Percentiles rank a stretch among this genome's conserved stretches.
Evolutionary conservation across 2,329 filamentous ascomycete species (phyloP).

Genomic region (Claviceps quebecensis): DNA sequence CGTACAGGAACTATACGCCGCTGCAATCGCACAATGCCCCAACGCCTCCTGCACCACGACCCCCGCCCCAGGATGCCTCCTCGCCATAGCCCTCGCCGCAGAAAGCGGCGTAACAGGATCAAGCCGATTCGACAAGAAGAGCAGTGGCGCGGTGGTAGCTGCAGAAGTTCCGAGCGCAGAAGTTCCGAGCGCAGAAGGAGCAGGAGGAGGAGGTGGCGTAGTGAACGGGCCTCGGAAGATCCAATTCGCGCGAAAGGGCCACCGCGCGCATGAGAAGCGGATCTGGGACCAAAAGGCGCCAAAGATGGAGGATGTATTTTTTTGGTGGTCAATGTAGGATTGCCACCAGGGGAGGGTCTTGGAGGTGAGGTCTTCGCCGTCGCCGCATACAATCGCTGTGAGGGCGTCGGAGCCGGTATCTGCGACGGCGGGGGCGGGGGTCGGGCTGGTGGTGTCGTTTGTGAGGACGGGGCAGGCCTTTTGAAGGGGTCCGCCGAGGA

Average conservation of each 20-base stretch:
- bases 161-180: constrained; percentile 10
- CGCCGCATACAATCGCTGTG: constrained; percentile 20
- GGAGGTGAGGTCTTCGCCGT: constrained; percentile 16
- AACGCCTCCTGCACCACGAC: constrained; percentile 11
- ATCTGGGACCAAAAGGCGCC: constrained; percentile 21
- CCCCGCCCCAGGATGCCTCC: constrained; percentile 10
- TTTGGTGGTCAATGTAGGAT: constrained; percentile 16
- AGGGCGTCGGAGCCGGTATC: constrained; percentile 10
- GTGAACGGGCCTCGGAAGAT: constrained; percentile 24
- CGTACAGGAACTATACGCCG: constrained; percentile 9
- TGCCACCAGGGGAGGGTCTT: constrained; percentile 13
- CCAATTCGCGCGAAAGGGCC: constrained; percentile 24
- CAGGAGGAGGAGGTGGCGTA: constrained; percentile 13
- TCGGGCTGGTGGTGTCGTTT: background rate
- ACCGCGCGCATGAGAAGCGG: constrained; percentile 25
- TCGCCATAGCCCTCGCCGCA: constrained; percentile 7
- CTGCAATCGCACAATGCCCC: constrained; percentile 9
- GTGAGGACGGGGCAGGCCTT: constrained; percentile 9
- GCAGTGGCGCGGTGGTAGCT: constrained; percentile 24
- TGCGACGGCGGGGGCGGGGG: background rate
- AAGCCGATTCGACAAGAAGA: constrained; percentile 28
- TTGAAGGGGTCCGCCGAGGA: constrained; percentile 10
- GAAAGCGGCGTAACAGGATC: constrained; percentile 33
- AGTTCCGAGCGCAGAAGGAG: background rate
- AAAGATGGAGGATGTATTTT: constrained; percentile 16